Conservation (phyloP, 495 filamentous ascomycete genomes). For the Geopyxis carbonaria region DNA sequence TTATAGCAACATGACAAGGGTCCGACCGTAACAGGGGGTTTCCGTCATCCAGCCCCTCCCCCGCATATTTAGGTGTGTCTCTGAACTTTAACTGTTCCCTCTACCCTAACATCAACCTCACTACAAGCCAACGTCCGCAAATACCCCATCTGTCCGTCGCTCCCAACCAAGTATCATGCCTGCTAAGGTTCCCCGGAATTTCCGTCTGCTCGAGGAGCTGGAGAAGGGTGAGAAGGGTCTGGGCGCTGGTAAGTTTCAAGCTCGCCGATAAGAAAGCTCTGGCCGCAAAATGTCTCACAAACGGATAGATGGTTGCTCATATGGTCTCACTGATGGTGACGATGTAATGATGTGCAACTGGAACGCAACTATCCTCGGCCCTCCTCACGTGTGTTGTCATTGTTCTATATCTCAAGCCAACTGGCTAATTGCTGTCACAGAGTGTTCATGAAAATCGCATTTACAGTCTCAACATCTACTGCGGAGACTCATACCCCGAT, state of each 20-base stretch:
- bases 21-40: no score
- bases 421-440: conserved; percentile 30
- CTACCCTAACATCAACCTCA: no score
- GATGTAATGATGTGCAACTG: conserved; percentile 96
- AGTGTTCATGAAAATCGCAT: conserved; percentile 95
- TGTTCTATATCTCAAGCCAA: background rate
- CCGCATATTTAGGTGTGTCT: no score
- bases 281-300: background rate
- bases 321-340: conserved; percentile 84
- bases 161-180: no score
- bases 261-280: background rate
- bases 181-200: conserved; percentile 86
- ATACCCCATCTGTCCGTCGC: no score
- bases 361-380: conserved; percentile 93
- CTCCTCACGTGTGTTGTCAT: conserved; percentile 61
- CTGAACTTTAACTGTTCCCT: no score
- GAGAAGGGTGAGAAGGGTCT: conserved; percentile 98
- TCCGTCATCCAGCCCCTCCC: no score
- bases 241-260: conserved; percentile 60
- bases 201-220: conserved; percentile 86
- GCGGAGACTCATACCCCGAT: conserved; percentile 77
- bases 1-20: no score
- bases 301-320: conserved; percentile 75
- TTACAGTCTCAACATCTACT: conserved; percentile 95
- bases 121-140: no score